phyloP scores from a whole-genome alignment of 345 rosid species.

The Diplotaxis tenuifolia region DNA sequence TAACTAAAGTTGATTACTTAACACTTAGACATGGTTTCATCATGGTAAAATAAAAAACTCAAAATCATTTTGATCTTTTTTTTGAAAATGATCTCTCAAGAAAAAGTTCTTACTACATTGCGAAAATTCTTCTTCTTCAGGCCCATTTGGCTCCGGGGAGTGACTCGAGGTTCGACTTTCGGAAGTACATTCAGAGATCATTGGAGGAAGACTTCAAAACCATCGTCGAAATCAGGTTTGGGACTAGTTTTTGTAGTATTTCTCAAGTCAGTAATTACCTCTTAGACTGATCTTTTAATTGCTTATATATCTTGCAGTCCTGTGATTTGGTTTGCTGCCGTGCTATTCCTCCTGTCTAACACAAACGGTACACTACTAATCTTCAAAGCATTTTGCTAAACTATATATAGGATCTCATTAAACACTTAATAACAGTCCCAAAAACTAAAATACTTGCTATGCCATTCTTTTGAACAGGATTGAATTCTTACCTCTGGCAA shows the following conservation, averaged over 20 bases:
- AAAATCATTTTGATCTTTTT: not conserved
- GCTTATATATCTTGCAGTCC: conserved; percentile 49
- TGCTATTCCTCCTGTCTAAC: conserved; percentile 63
- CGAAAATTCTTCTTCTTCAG: conserved; percentile 37
- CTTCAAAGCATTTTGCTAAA: not conserved
- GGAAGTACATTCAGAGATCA: conserved; percentile 79
- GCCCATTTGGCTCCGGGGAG: conserved; percentile 90
- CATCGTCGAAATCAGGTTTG: conserved; percentile 80
- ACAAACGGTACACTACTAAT: conserved; percentile 60
- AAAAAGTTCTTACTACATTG: not conserved
- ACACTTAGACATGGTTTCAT: conserved; percentile 92
- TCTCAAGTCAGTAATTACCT: not conserved
- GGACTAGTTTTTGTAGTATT: not conserved
- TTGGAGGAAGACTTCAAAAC: conserved; percentile 88
- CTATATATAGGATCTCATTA: not conserved
- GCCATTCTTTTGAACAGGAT: conserved; percentile 49
- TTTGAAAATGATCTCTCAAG: not conserved
- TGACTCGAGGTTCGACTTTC: conserved; percentile 61
- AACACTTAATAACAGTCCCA: not conserved
- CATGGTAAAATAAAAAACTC: conserved; percentile 40
- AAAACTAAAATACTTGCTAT: not conserved
- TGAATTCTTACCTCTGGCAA: conserved; percentile 72
- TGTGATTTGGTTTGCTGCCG: conserved; percentile 79
- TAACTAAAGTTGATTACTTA: conserved; percentile 85
- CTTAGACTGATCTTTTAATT: no score